A percentile compares a stretch with the other conserved stretches of the same genome.
These are phyloP conservation scores for Cordyceps javanica DNA, from an alignment of 2,329 filamentous ascomycete species.

Conservation along the genomic window DNA sequence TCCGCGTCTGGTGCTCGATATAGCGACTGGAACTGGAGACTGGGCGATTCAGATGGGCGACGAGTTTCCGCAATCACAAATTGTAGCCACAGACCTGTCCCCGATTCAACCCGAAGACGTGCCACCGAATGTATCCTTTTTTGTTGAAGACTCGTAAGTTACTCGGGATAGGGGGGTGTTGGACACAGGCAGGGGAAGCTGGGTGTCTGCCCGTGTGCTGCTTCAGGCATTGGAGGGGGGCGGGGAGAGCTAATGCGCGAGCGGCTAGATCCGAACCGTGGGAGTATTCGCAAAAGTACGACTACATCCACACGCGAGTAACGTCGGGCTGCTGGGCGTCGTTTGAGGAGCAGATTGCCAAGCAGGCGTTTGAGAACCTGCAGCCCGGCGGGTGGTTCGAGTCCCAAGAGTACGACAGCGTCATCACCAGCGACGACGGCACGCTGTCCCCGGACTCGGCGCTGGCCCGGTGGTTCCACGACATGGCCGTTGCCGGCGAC, in stretches of 20 bases:
- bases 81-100: slow-evolving; percentile 61
- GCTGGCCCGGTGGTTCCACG: slow-evolving; percentile 33
- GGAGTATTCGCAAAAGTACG: slow-evolving; percentile 48
- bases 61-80: slow-evolving; percentile 49
- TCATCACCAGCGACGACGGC: slow-evolving; percentile 38
- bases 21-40: slow-evolving; percentile 43
- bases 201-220: too few relatives aligned
- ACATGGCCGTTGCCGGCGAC: slow-evolving; percentile 33
- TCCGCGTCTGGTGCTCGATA: slow-evolving; percentile 34
- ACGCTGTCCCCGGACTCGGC: slow-evolving; percentile 34
- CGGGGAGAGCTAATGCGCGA: not conserved
- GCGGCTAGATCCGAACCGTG: slow-evolving; percentile 38
- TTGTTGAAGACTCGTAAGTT: slow-evolving; percentile 56
- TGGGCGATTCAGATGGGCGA: slow-evolving; percentile 66
- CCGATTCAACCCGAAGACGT: slow-evolving; percentile 61
- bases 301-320: slow-evolving; percentile 48
- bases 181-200: not conserved
- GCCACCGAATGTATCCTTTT: slow-evolving; percentile 68
- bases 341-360: slow-evolving; percentile 44
- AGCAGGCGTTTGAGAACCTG: slow-evolving; percentile 43
- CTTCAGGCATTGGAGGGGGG: not conserved
- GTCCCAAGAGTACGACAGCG: slow-evolving; percentile 41
- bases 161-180: too few relatives aligned
- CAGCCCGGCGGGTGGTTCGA: slow-evolving; percentile 50
- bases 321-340: slow-evolving; percentile 44